phyloP scores from a whole-genome alignment of 164 flowering plant species.

The Cinnamomum chago region DNA sequence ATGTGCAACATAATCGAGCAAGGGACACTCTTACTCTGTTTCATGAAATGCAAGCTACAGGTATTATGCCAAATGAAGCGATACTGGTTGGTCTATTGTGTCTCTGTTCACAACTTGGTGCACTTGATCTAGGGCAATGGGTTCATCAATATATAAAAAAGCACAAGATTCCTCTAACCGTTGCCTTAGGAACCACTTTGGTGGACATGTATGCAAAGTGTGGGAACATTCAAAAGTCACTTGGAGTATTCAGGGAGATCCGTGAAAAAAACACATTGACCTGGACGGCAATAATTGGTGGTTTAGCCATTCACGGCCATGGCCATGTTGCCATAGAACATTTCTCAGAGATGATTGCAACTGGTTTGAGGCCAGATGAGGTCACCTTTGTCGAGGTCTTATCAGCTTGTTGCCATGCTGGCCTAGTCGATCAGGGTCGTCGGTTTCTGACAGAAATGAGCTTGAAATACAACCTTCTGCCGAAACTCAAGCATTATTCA shows the following conservation, averaged over 20 bases:
- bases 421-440: slow-evolving; percentile 63
- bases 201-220: slow-evolving; percentile 84
- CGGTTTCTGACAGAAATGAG: slow-evolving; percentile 44
- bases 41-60: slow-evolving; percentile 47
- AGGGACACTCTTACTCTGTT: slow-evolving; percentile 62
- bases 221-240: slow-evolving; percentile 53
- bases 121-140: slow-evolving; percentile 68
- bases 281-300: slow-evolving; percentile 70
- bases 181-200: slow-evolving; percentile 56
- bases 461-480: slow-evolving; percentile 36
- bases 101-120: slow-evolving; percentile 64
- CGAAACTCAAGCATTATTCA: slow-evolving; percentile 53
- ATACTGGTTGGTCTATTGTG: slow-evolving; percentile 59
- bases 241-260: slow-evolving; percentile 47
- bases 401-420: slow-evolving; percentile 78
- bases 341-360: slow-evolving; percentile 46
- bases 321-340: slow-evolving; percentile 45
- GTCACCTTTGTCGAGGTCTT: slow-evolving; percentile 61
- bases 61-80: slow-evolving; percentile 51
- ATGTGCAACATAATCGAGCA: slow-evolving; percentile 43
- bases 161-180: slow-evolving; percentile 38
- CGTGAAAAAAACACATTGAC: slow-evolving; percentile 46
- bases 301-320: slow-evolving; percentile 60
- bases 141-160: slow-evolving; percentile 49
- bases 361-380: slow-evolving; percentile 59